A percentile compares a stretch with the other conserved stretches of the same genome.
Conservation (phyloP, 2,329 filamentous ascomycete genomes). For the Aspergillus tubingensis region DNA sequence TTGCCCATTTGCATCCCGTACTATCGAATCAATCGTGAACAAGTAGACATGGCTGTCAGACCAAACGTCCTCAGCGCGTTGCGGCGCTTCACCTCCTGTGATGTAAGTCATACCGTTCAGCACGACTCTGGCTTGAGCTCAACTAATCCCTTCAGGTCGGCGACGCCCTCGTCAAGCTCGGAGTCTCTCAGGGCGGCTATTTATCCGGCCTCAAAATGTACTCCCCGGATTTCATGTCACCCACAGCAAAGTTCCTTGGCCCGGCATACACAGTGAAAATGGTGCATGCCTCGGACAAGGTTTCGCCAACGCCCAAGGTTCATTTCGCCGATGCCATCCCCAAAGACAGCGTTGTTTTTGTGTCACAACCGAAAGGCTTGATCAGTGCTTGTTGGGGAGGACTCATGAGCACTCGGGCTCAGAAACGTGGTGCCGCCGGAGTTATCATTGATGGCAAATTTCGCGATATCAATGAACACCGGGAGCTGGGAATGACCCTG, state of each 20-base stretch:
- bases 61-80: neutral
- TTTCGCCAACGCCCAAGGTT: slow-evolving; percentile 29
- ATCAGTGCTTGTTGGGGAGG: slow-evolving; percentile 43
- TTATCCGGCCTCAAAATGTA: slow-evolving; percentile 38
- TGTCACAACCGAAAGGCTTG: slow-evolving; percentile 38
- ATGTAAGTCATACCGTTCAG: slow-evolving; percentile 5
- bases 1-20: neutral
- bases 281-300: slow-evolving; percentile 36
- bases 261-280: slow-evolving; percentile 36
- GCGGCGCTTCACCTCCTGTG: slow-evolving; percentile 11
- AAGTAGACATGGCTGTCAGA: slow-evolving; percentile 13
- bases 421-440: slow-evolving; percentile 37
- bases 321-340: slow-evolving; percentile 42
- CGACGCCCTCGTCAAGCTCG: slow-evolving; percentile 40
- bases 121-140: neutral
- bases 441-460: slow-evolving; percentile 44
- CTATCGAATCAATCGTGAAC: neutral
- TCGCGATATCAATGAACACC: slow-evolving; percentile 39
- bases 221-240: slow-evolving; percentile 23
- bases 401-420: slow-evolving; percentile 41
- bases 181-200: slow-evolving; percentile 36
- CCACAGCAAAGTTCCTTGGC: slow-evolving; percentile 30
- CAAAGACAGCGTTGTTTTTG: slow-evolving; percentile 38
- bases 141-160: slow-evolving; percentile 27
- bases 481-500: slow-evolving; percentile 29